phyloP scores from a whole-genome alignment of 2,329 filamentous ascomycete species.

The Aspergillus awamori region DNA sequence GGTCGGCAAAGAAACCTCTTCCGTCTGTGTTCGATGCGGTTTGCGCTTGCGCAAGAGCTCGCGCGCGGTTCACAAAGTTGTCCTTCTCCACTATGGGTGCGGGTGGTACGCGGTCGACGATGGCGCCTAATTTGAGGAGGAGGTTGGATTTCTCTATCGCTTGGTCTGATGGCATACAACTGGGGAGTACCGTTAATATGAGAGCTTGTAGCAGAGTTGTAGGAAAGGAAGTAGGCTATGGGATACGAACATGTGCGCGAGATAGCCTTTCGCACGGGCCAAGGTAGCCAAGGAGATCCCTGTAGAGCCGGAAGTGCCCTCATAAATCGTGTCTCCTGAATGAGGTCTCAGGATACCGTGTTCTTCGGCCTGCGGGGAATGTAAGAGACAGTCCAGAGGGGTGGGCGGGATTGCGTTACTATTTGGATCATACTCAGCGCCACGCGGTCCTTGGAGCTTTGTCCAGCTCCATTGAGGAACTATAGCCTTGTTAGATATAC shows the following conservation, averaged over 20 bases:
- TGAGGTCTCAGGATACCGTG: slow-evolving; percentile 74
- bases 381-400: slow-evolving; percentile 13
- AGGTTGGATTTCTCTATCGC: slow-evolving; percentile 85
- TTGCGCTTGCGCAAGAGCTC: slow-evolving; percentile 74
- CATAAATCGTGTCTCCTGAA: slow-evolving; percentile 92
- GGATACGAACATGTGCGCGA: slow-evolving; percentile 73
- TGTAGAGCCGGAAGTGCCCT: slow-evolving; percentile 94
- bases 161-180: slow-evolving; percentile 94
- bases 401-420: slow-evolving; percentile 36
- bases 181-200: slow-evolving; percentile 24
- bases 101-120: slow-evolving; percentile 87
- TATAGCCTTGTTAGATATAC: slow-evolving; percentile 28
- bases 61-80: slow-evolving; percentile 93
- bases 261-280: slow-evolving; percentile 84
- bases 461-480: slow-evolving; percentile 92
- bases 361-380: slow-evolving; percentile 67
- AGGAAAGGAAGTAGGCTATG: background rate
- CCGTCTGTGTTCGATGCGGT: slow-evolving; percentile 56
- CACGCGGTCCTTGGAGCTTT: slow-evolving; percentile 92
- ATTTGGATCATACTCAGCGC: slow-evolving; percentile 83
- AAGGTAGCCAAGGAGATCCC: slow-evolving; percentile 92
- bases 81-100: slow-evolving; percentile 90
- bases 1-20: slow-evolving; percentile 89
- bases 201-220: background rate
- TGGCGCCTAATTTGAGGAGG: slow-evolving; percentile 83